Base-by-base conservation (phyloP, 177 flowering plant genomes). In the Vitis hybrid region DNA sequence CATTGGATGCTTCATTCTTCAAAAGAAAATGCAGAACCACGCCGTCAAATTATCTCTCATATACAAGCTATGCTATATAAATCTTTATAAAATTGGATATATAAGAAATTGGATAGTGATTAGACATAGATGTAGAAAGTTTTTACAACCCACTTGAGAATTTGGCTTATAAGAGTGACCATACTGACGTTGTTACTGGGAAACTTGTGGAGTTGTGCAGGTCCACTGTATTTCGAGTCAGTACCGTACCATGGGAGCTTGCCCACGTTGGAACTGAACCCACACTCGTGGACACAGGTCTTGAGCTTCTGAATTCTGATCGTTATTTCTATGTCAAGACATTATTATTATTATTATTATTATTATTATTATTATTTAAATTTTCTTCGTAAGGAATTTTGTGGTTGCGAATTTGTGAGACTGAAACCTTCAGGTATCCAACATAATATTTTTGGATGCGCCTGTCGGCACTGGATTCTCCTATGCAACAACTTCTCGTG, bases 401-500 rank as follows among this genome's bases (percentile, higher is more conserved):
- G 52, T 24, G 49, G 69, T 3, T 71, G 65, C 5, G 2, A 15
- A 16, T 56, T 7, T 40, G 46, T 40, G 46, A 40, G 5, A 15
- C 12, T 54, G 56, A n/a, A 10, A 6, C 61, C 52, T 55, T 14
- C 69, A 87, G 87, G 70, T 52, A 0, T 61, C 82, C 3, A 87
- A 66, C 74, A 76, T 87, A 52, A 70, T 87, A 11, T 85, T 83
- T 75, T n/a, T 87, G 4, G 91, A 85, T 60, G 54, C 69, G 7
- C 88, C 91, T 1, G 86, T 83, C 2, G 85, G 82, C 2, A 80
- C 91, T n/a, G 91, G 91, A 35, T 87, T 83, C 62, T 85, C 91
- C 11, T 84, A 82, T 55, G 75, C 79, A 14, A 73, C 32, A 64
- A 80, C 70, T 32, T 52, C 69, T 0, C 19, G 0, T 18, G 81